Conservation (phyloP, 202 grass and related monocot genomes). For the Carex sylvatica region DNA sequence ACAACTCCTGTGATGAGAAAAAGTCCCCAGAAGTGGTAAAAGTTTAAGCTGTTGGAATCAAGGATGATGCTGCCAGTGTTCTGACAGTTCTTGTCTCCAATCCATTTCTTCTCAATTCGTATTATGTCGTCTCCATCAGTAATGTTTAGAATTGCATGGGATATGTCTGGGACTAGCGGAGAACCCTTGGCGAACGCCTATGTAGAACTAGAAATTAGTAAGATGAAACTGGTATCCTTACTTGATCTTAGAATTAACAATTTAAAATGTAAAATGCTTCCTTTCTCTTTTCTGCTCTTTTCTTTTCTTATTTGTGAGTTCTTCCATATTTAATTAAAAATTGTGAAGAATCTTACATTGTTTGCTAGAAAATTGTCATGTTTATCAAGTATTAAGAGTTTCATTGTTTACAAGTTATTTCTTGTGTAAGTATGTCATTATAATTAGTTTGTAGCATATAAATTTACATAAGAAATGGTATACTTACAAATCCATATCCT, state of each 20-base stretch:
- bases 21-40: slow-evolving; percentile 49
- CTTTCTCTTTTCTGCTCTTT: neutral
- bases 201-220: neutral
- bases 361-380: neutral
- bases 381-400: neutral
- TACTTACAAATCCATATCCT: slow-evolving; percentile 50
- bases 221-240: neutral
- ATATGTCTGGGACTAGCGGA: slow-evolving; percentile 45
- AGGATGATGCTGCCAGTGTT: neutral
- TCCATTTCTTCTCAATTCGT: slow-evolving; percentile 50
- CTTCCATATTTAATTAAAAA: neutral
- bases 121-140: slow-evolving; percentile 37
- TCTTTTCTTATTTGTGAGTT: neutral
- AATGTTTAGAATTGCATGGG: slow-evolving; percentile 50
- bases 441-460: too few relatives aligned
- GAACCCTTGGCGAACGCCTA: slow-evolving; percentile 52
- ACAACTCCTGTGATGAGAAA: slow-evolving; percentile 49
- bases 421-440: too few relatives aligned
- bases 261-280: neutral
- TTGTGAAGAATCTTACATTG: neutral
- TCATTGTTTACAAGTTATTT: neutral
- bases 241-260: neutral
- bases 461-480: too few relatives aligned
- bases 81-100: slow-evolving; percentile 26
- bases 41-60: slow-evolving; percentile 32